A percentile compares a stretch with the other conserved stretches of the same genome.
Conservation (phyloP, 768 basidiomycete species). For the Amanita exitialis region DNA sequence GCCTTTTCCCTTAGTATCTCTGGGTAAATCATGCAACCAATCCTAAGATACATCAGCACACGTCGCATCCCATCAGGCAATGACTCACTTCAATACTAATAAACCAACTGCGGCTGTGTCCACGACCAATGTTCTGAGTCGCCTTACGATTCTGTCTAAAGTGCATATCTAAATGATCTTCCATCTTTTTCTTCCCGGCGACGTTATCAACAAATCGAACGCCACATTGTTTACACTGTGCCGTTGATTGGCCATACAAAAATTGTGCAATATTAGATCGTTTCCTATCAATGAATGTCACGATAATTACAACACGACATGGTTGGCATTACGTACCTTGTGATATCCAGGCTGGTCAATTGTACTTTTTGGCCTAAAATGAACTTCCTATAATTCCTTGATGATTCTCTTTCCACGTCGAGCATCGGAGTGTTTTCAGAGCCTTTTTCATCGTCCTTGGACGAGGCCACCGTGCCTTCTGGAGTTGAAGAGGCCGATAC, state of each 20-base stretch:
- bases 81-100: conserved; percentile 64
- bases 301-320: not conserved
- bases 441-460: conserved; percentile 25
- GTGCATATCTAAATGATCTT: conserved; percentile 93
- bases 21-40: conserved; percentile 69
- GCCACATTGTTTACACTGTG: conserved; percentile 92
- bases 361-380: conserved; percentile 53
- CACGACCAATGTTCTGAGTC: conserved; percentile 68
- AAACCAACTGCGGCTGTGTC: conserved; percentile 88
- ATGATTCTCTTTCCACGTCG: conserved; percentile 35
- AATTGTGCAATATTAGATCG: conserved; percentile 54
- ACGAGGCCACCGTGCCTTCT: conserved; percentile 33
- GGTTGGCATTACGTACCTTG: conserved; percentile 37
- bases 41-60: conserved; percentile 41
- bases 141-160: conserved; percentile 88
- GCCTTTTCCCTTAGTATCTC: conserved; percentile 61
- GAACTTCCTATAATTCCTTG: conserved; percentile 47
- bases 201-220: conserved; percentile 71
- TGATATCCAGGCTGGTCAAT: conserved; percentile 60
- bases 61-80: not conserved
- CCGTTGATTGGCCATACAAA: conserved; percentile 64
- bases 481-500: conserved; percentile 48
- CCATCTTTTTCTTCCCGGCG: conserved; percentile 64
- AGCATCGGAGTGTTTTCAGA: conserved; percentile 15
- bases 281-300: conserved; percentile 27